A percentile compares a stretch with the other conserved stretches of the same genome.
Conservation (phyloP, 192 early-diverging fungal genomes). For the Coemansia sp. region DNA sequence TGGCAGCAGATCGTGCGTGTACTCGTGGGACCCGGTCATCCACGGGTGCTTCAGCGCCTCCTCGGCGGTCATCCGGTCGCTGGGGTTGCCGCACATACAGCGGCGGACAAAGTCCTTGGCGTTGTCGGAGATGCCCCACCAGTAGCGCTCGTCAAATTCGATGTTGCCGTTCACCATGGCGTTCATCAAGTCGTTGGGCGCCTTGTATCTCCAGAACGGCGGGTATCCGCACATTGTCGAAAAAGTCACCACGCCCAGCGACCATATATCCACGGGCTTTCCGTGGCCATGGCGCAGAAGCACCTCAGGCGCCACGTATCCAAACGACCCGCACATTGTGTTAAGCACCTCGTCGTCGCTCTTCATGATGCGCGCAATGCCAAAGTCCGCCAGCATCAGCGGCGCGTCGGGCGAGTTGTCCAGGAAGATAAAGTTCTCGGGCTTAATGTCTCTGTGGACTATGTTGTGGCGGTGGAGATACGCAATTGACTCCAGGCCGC, state of each 20-base stretch:
- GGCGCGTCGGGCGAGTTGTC: slow-evolving; percentile 61
- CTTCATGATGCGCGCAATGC: slow-evolving; percentile 68
- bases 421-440: slow-evolving; percentile 86
- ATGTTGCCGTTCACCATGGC: slow-evolving; percentile 67
- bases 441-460: slow-evolving; percentile 85
- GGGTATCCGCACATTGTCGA: slow-evolving; percentile 84
- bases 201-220: slow-evolving; percentile 66
- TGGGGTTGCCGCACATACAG: slow-evolving; percentile 68
- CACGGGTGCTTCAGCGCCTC: slow-evolving; percentile 87
- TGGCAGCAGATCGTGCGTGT: slow-evolving; percentile 81
- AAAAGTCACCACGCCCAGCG: slow-evolving; percentile 89
- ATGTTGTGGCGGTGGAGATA: slow-evolving; percentile 87
- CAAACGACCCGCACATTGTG: slow-evolving; percentile 86
- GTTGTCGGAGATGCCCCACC: slow-evolving; percentile 81
- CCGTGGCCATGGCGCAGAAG: slow-evolving; percentile 81
- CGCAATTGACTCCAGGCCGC: slow-evolving; percentile 72
- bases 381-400: slow-evolving; percentile 88
- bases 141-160: slow-evolving; percentile 73
- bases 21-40: slow-evolving; percentile 65
- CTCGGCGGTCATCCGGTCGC: slow-evolving; percentile 71
- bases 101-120: slow-evolving; percentile 74
- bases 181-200: slow-evolving; percentile 58
- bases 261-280: slow-evolving; percentile 93
- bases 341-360: slow-evolving; percentile 68
- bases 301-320: slow-evolving; percentile 87